Evolutionary conservation across 805 yeast species (phyloP).

Genomic region (Saccharomycopsis fermentans): DNA sequence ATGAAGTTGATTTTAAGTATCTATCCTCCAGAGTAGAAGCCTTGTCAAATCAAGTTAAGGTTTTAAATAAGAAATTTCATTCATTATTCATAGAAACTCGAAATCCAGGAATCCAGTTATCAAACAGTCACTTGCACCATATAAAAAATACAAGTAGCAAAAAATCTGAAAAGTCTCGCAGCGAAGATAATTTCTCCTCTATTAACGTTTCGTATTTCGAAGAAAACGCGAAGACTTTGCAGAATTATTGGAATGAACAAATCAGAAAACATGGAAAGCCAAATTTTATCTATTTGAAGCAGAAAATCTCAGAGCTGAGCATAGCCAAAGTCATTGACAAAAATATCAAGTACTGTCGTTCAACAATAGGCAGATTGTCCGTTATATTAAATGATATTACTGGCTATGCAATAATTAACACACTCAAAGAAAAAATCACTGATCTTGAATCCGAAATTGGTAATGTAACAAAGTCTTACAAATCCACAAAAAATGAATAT

Average conservation of each 20-base stretch:
- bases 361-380: background rate
- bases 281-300: background rate
- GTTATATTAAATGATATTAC: slow-evolving; percentile 60
- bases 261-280: background rate
- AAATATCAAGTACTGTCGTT: background rate
- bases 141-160: background rate
- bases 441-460: slow-evolving; percentile 41
- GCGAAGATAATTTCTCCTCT: no score
- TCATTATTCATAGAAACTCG: background rate
- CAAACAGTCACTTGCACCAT: background rate
- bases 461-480: slow-evolving; percentile 38
- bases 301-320: background rate
- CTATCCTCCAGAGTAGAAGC: background rate
- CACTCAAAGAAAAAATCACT: slow-evolving; percentile 52
- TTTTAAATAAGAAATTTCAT: background rate
- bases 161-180: no score
- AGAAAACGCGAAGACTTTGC: background rate
- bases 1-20: background rate
- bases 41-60: background rate
- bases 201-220: background rate
- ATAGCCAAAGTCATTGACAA: background rate
- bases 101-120: background rate
- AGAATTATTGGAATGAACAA: background rate
- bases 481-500: slow-evolving; percentile 40
- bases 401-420: slow-evolving; percentile 77